Evolutionary conservation across 2,329 filamentous ascomycete genomes (phyloP), one percentile per base, ranked within the genome.

Genomic region (Acrocalymma vagum): DNA sequence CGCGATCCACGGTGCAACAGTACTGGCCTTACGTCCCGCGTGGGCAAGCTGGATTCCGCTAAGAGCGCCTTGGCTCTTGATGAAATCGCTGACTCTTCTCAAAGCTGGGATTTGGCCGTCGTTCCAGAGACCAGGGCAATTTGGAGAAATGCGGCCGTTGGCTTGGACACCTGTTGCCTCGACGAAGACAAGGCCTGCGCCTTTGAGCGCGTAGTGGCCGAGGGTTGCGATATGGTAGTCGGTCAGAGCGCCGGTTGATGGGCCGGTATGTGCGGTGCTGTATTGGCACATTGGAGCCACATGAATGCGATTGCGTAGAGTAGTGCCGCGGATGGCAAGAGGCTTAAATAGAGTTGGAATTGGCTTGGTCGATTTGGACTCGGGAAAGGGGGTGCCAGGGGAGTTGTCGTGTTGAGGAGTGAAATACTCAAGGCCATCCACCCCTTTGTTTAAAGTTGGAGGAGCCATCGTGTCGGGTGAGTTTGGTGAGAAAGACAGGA

Each of bases 371-470:
- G 24, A 7, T 23, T 44, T 45, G 16, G 31, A 27, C 11, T 31
- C 29, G n/a, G 45, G 33, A 9, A 37, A 22, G 4, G 57, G 55
- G 2, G 57, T 72, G 11, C 74, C 75, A 5, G 75, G 73, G 4
- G 67, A 67, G 10, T 60, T 63, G 27, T 64, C 38, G 49, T 78
- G 75, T 9, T 66, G 53, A 8, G 75, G 75, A 1, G 74, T 77
- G 59, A 74, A 78, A 63, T 74, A 78, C 9, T 73, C 59, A 25
- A 70, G 40, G 33, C 48, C 51, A 11, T 53, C 43, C 17, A 59
- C 58, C 13, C 60, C 58, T 8, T 34, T 28, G 37, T 67, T 67
- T 33, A 63, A 50, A 17, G 63, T 58, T 42, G 49, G 38, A 6
- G 58, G 54, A 14, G 62, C 48, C 63, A 67, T 65, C 22, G 20